Base-by-base conservation (phyloP, 202 grass and related monocot species). In the Alloteropsis angusta region DNA sequence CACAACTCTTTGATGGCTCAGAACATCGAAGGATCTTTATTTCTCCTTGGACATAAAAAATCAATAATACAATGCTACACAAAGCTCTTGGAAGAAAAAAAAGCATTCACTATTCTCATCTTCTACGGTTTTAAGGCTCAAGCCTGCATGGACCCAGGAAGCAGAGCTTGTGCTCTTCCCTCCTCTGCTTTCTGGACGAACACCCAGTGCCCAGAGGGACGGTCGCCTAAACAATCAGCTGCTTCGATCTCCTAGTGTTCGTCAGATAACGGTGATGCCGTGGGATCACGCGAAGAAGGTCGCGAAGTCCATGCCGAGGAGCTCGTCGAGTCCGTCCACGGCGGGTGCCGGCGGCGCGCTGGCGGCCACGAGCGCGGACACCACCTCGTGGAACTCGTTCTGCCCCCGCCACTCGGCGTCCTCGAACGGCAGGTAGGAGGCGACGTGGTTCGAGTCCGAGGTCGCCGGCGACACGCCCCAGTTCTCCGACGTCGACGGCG, bases 401-500 rank as follows among this genome's bases (percentile, higher is more conserved):
- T 78, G 79, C 1, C 59, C 68, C 2, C 63, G 30, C 42, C 71
- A 80, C n/a, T 84, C 55, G 21, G 26, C 67, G 21, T 73, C 71
- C 0, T 21, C 72, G 54, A 88, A 93, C 38, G 67, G 76, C 21
- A 49, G 55, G 35, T 57, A 79, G 10, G 71, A 16, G 3, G 43
- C 42, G 48, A 36, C 41, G 71, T 87, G 68, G 75, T 85, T 97
- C 7, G 90, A 90, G 38, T 82, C 91, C 10, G 89, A 92, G 46
- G 82, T 86, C 17, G 85, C 82, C 2, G 89, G 82, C 13, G 77
- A 81, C 62, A 74, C 48, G 43, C 37, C 62, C 10, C 82, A 80
- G 76, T 81, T 87, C 52, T 66, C 81, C 7, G 80, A 62, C 58
- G 55, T 46, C 7, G 71, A 79, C 15, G 62, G 88, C 8, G 25